These are phyloP conservation scores for Diplodia corticola DNA, from an alignment of 2,329 filamentous ascomycete genomes.

Conservation along the genomic window DNA sequence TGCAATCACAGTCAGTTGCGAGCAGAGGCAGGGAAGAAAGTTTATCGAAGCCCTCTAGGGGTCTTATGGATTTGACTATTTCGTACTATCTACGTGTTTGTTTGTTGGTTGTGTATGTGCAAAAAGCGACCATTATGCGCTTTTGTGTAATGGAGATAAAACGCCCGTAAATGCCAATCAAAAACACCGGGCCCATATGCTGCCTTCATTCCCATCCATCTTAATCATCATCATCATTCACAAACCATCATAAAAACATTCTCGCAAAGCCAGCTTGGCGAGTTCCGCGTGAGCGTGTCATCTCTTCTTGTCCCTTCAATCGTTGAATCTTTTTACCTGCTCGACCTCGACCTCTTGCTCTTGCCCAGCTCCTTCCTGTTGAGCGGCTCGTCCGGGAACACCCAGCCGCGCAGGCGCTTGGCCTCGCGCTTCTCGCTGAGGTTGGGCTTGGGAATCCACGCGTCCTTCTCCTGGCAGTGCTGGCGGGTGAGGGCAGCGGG, in stretches of 20 bases:
- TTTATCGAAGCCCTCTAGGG: background rate
- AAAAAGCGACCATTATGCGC: conserved; percentile 1
- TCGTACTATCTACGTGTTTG: conserved; percentile 8
- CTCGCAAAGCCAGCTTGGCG: conserved; percentile 9
- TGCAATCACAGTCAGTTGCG: background rate
- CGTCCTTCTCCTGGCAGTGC: conserved; percentile 68
- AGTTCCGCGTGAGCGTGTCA: conserved; percentile 9
- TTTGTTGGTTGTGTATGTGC: background rate
- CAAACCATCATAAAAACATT: conserved; percentile 14
- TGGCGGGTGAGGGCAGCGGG: conserved; percentile 71
- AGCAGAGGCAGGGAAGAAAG: background rate
- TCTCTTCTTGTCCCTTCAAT: background rate
- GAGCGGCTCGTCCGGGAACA: conserved; percentile 71
- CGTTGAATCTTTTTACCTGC: background rate
- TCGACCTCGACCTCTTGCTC: conserved; percentile 37
- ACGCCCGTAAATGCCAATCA: conserved; percentile 19
- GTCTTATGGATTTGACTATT: conserved; percentile 2
- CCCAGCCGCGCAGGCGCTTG: conserved; percentile 72
- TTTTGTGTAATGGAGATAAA: background rate
- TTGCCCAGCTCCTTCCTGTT: conserved; percentile 71
- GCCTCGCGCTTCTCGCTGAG: conserved; percentile 74
- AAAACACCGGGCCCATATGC: conserved; percentile 7
- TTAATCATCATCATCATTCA: conserved; percentile 5
- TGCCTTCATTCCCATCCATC: conserved; percentile 1
- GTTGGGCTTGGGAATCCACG: conserved; percentile 73